Conservation (phyloP, 176 grass and related monocot species). For the Aegilops umbellulata region DNA sequence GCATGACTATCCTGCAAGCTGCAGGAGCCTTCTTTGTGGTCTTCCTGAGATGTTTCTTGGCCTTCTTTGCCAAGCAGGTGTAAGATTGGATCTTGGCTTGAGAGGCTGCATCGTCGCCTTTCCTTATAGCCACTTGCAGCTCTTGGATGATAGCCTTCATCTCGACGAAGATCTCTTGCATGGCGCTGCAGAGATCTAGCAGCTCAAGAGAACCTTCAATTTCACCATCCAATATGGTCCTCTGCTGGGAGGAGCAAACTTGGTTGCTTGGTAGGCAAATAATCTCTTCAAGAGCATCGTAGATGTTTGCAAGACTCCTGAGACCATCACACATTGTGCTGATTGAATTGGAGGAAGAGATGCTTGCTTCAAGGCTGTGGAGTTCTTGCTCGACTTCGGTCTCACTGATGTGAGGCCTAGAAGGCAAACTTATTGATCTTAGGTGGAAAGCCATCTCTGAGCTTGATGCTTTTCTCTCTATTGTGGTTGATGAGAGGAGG, state of each 20-base stretch:
- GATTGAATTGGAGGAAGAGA: not conserved
- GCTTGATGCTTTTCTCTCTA: not conserved
- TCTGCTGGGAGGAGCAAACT: not conserved
- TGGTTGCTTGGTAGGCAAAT: not conserved
- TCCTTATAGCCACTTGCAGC: not conserved
- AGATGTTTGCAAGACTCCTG: not conserved
- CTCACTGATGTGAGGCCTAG: not conserved
- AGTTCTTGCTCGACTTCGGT: not conserved
- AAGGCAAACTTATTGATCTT: not conserved
- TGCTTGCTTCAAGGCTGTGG: not conserved
- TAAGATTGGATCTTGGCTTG: too few relatives aligned
- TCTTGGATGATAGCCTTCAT: not conserved
- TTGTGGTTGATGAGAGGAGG: not conserved
- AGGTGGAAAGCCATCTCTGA: not conserved
- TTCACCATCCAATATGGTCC: not conserved
- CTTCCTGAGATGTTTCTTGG: too few relatives aligned
- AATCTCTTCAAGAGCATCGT: not conserved
- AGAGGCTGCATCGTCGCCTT: not conserved
- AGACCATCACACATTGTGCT: not conserved
- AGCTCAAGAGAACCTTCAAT: not conserved
- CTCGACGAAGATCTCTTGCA: not conserved
- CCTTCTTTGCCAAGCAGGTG: too few relatives aligned
- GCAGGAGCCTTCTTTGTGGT: not conserved
- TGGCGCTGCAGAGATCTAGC: not conserved
- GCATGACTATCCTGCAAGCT: too few relatives aligned